Percentiles rank a stretch among this genome's conserved stretches.
phyloP scores from a whole-genome alignment of 1,284 basidiomycete species.

The Trichosporon asahii region DNA sequence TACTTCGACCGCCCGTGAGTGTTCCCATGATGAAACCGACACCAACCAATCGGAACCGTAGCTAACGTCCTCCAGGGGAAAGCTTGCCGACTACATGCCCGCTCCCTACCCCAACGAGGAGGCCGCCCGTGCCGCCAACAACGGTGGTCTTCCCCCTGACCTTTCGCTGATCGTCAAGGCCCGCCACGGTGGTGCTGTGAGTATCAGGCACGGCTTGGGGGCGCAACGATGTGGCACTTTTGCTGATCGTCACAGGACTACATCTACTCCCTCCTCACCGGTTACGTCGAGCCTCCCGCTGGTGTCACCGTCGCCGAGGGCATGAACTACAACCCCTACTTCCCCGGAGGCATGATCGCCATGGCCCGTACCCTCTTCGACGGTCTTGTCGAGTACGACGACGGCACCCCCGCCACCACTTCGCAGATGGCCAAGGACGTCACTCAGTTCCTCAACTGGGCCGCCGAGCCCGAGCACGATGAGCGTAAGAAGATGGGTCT shows the following conservation, averaged over 20 bases:
- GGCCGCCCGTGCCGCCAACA: constrained; percentile 88
- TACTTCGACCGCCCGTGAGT: constrained; percentile 96
- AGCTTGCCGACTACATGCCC: constrained; percentile 88
- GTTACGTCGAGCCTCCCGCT: constrained; percentile 94
- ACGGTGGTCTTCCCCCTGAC: constrained; percentile 89
- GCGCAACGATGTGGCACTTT: not conserved
- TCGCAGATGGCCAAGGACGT: constrained; percentile 99
- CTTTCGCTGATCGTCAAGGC: constrained; percentile 97
- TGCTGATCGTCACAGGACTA: constrained; percentile 66
- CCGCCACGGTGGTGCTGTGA: constrained; percentile 89
- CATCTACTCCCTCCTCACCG: constrained; percentile 93
- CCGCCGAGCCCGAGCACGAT: constrained; percentile 96
- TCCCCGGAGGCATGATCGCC: constrained; percentile 95
- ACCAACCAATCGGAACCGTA: not conserved
- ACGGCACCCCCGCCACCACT: constrained; percentile 94
- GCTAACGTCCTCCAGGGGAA: constrained; percentile 35
- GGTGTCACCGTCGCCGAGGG: constrained; percentile 95
- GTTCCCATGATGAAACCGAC: not conserved
- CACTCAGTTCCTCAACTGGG: constrained; percentile 89
- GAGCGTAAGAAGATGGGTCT: constrained; percentile 94
- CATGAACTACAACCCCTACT: constrained; percentile 97
- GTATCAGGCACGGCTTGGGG: constrained; percentile 36
- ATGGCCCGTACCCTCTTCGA: constrained; percentile 98
- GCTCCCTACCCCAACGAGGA: constrained; percentile 96
- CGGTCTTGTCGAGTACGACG: constrained; percentile 89